Percentiles rank a stretch among this genome's conserved stretches.
Evolutionary conservation across 768 basidiomycete genomes (phyloP).

Genomic region (Trametes punicea): DNA sequence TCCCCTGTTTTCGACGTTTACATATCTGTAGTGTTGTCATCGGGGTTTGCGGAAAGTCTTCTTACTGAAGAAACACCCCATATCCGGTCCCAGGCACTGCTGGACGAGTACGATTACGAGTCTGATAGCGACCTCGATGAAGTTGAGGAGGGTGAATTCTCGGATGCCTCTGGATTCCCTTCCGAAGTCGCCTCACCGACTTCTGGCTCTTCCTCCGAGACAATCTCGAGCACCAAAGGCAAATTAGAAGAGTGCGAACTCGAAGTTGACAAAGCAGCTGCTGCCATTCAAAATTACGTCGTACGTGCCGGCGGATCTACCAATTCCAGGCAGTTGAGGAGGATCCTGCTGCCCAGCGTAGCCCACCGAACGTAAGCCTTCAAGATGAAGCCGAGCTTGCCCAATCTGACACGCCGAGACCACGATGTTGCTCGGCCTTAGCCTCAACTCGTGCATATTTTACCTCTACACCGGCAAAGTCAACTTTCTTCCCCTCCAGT

Average conservation of each 20-base stretch:
- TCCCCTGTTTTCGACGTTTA: not conserved
- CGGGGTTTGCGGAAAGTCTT: conserved; percentile 20
- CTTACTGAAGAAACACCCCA: not conserved
- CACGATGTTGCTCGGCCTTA: conserved; percentile 16
- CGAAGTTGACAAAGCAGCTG: too few species aligned
- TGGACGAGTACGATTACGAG: conserved; percentile 23
- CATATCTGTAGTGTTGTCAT: conserved; percentile 10
- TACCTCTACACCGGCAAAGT: conserved; percentile 38
- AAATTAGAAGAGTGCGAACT: not conserved
- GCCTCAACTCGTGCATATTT: conserved; percentile 38
- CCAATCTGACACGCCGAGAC: not conserved
- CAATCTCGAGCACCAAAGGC: not conserved
- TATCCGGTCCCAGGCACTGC: not conserved
- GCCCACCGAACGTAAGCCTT: conserved; percentile 22
- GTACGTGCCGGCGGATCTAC: too few species aligned
- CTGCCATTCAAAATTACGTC: too few species aligned
- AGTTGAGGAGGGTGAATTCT: conserved; percentile 3
- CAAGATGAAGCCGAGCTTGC: too few species aligned
- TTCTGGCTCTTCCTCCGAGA: too few species aligned
- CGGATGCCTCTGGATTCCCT: not conserved
- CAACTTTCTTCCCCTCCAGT: conserved; percentile 33
- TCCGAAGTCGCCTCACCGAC: not conserved
- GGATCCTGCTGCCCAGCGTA: conserved; percentile 17
- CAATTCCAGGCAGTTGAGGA: not conserved
- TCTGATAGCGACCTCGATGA: conserved; percentile 27